Evolutionary conservation across 352 stramenopile species (phyloP).

Genomic region (Pythium rishiriense): DNA sequence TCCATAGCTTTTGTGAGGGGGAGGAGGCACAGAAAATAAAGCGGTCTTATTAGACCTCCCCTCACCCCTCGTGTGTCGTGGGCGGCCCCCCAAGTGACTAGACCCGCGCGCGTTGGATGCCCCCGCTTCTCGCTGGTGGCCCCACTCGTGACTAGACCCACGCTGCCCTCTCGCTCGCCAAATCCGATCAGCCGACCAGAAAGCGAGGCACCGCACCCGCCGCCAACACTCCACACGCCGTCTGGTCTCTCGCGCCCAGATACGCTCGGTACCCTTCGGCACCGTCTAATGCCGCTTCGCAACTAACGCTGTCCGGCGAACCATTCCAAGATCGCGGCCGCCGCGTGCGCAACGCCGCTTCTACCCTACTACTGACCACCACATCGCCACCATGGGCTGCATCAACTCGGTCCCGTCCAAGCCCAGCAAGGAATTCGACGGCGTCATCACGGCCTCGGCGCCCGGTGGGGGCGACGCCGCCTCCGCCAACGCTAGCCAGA

Average conservation of each 20-base stretch:
- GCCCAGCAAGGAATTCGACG: slow-evolving; percentile 45
- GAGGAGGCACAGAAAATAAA: slow-evolving; percentile 4
- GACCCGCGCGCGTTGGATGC: background rate
- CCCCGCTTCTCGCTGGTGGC: background rate
- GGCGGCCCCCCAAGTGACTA: background rate
- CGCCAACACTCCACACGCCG: background rate
- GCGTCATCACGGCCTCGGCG: slow-evolving; percentile 29
- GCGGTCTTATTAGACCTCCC: background rate
- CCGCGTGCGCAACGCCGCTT: background rate
- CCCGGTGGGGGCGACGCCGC: background rate
- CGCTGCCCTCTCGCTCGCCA: background rate
- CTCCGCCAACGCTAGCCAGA: background rate
- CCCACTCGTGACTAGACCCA: background rate
- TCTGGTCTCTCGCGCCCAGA: background rate
- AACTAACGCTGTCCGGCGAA: background rate
- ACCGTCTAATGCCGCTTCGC: background rate
- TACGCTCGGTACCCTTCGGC: too few relatives aligned
- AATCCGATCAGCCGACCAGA: slow-evolving; percentile 11
- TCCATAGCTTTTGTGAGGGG: background rate
- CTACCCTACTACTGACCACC: background rate
- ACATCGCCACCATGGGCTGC: slow-evolving; percentile 46
- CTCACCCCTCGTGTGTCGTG: background rate
- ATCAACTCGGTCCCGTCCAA: slow-evolving; percentile 61
- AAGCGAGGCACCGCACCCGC: background rate
- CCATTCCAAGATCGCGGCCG: slow-evolving; percentile 17